These are phyloP conservation scores for Priceomyces melissophilus DNA, from an alignment of 805 yeast genomes.

Conservation along the genomic window DNA sequence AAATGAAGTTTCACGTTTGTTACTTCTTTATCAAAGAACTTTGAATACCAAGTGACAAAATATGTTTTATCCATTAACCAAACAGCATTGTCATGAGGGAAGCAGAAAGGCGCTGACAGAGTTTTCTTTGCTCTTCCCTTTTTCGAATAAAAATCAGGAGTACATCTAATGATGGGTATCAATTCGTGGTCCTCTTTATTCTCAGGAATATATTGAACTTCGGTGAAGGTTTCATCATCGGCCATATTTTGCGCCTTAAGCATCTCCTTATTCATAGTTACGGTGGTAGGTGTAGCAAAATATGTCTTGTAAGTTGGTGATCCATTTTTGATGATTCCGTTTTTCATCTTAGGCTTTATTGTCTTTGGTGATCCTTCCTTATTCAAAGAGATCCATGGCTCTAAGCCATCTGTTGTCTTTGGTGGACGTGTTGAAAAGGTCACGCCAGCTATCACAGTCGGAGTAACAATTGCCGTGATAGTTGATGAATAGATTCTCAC, in stretches of 20 bases:
- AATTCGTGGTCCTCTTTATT: conserved; percentile 68
- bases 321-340: conserved; percentile 63
- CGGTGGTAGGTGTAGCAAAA: conserved; percentile 67
- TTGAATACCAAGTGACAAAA: conserved; percentile 79
- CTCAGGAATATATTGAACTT: conserved; percentile 57
- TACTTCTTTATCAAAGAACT: conserved; percentile 51
- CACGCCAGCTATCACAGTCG: conserved; percentile 61
- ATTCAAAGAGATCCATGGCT: conserved; percentile 78
- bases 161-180: conserved; percentile 81
- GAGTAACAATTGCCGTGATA: conserved; percentile 56
- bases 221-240: conserved; percentile 54
- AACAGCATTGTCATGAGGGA: conserved; percentile 62
- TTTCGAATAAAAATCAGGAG: conserved; percentile 64
- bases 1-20: conserved; percentile 64
- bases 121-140: conserved; percentile 59
- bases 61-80: conserved; percentile 61
- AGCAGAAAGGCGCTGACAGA: conserved; percentile 77
- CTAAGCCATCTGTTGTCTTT: conserved; percentile 61
- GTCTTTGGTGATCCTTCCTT: conserved; percentile 80
- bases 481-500: conserved; percentile 61
- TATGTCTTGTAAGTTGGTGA: conserved; percentile 73
- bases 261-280: conserved; percentile 54
- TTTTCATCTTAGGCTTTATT: conserved; percentile 68
- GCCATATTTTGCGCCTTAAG: conserved; percentile 72
- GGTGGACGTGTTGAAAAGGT: conserved; percentile 71